A percentile compares a stretch with the other conserved stretches of the same genome.
Conservation (phyloP, 495 filamentous ascomycete species). For the Neurospora sp. region DNA sequence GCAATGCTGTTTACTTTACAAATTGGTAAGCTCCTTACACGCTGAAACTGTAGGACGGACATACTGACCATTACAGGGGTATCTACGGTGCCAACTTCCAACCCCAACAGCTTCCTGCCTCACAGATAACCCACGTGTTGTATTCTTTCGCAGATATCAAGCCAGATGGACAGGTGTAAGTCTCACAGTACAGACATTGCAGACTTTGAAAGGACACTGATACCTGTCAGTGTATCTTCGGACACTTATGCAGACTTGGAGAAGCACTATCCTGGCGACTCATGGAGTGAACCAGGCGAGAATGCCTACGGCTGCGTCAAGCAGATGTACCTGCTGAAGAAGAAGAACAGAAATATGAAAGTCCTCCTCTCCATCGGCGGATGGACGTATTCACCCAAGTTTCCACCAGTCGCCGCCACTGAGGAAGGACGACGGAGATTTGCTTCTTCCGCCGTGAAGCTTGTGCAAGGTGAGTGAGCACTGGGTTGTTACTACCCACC, state of each 20-base stretch:
- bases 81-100: constrained; percentile 70
- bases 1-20: constrained; percentile 37
- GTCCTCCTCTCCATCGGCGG: constrained; percentile 78
- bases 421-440: constrained; percentile 46
- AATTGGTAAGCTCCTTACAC: constrained; percentile 24
- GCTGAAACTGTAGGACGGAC: too few species aligned
- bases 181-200: not conserved
- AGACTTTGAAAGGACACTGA: not conserved
- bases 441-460: constrained; percentile 51
- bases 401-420: constrained; percentile 53
- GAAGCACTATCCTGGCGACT: constrained; percentile 65
- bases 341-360: constrained; percentile 70
- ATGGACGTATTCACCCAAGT: constrained; percentile 81
- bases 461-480: constrained; percentile 38
- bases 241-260: constrained; percentile 52
- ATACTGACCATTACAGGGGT: constrained; percentile 37
- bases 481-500: not conserved
- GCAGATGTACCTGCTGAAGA: constrained; percentile 78
- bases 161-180: constrained; percentile 72
- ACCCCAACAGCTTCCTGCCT: constrained; percentile 66
- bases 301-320: constrained; percentile 76
- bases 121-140: constrained; percentile 71
- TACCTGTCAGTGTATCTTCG: constrained; percentile 30
- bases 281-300: constrained; percentile 53
- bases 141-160: constrained; percentile 83